Evolutionary conservation across 176 grass and related monocot species (phyloP), one percentile per base, ranked within the genome.

Genomic region (Pontederia paniculata): DNA sequence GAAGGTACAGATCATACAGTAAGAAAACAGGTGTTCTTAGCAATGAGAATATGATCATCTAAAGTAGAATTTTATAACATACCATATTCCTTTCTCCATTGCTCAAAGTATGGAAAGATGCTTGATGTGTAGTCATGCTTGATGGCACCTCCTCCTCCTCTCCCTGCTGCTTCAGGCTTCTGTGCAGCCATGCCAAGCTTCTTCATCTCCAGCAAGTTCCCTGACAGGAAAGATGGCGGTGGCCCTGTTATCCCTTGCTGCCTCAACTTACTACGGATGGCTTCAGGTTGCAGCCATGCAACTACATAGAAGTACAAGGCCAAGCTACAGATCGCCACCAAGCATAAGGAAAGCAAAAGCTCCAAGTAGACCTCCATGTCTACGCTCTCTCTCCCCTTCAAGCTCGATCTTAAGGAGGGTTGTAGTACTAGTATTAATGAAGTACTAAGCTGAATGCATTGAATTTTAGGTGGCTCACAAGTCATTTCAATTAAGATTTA

Each of bases 21-120:
- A 37, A 37, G 28, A 5, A 37, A 37, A 37, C 28, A 37, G 28
- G 28, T 6, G 28, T 37, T 37, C 28, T 6, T 37, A 37, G 7
- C 28, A 2, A 37, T 37, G 28, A 37, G 28, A 37, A 2, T 37
- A 1, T 37, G 28, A 37, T 37, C 28, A 37, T 51, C 20, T n/a
- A 18, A 42, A 15, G 15, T 15, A 9, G 9, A 25, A 18, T 31
- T 18, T 45, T 44, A 18, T 8, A 18, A 68, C 91, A 63, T 75
- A 90, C 91, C 91, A 64, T 87, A 75, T 17, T 80, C 68, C 58
- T 97, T 84, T 50, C 83, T 90, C 86, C 91, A 97, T 70, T 81
- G 77, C 63, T 97, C 91, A 43, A 90, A 97, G 60, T 84, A 81
- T 16, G 91, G 91, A 50, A 97, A 77, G 58, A 97, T 77, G 12